Base-by-base conservation (phyloP, 2,329 filamentous ascomycete genomes). In the Emericellopsis cladophorae region DNA sequence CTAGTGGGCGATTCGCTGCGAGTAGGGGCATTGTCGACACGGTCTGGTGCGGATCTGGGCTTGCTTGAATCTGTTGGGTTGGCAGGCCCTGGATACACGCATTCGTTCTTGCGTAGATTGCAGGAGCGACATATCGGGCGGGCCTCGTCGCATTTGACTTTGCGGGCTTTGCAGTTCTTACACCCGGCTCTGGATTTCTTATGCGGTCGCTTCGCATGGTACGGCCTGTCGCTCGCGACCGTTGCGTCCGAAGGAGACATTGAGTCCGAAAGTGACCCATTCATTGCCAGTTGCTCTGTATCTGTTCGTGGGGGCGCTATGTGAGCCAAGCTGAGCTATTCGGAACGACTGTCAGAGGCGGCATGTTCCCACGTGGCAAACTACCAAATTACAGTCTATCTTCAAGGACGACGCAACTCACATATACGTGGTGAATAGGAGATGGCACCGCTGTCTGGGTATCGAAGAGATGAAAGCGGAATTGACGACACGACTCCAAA, bases 171-270 rank as follows among this genome's bases (percentile, higher is more conserved):
- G 61, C 72, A 76, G 49, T 67, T 71, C 45, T 57, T 58, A 48
- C 72, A 76, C 6, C 71, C 72, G 3, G 61, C 58, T 24, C 72
- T 59, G 2, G 71, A 73, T 53, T 76, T 76, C 47, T 61, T 69
- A 52, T 76, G 72, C 37, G 71, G 69, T 10, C 70, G 63, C 51
- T 76, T 76, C 22, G 57, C 42, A 44, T 62, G 57, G 39, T 58
- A 62, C 3, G 56, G 53, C 34, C 45, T 50, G 9, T 35, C 32
- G 32, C 18, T 29, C 26, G 26, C 32, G 32, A 35, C 9, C 4
- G 9, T 35, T 9, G n/a, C 16, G 7, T 35, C n/a, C 4, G n/a
- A 9, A 21, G n/a, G 32, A 21, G 9, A 12, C 8, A 8, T 4
- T 15, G 32, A 12, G 32, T 35, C 32, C 2, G 32, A 12, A 5